Evolutionary conservation across 352 stramenopile genomes (phyloP).

Genomic region (Halophytophthora polymorphica): DNA sequence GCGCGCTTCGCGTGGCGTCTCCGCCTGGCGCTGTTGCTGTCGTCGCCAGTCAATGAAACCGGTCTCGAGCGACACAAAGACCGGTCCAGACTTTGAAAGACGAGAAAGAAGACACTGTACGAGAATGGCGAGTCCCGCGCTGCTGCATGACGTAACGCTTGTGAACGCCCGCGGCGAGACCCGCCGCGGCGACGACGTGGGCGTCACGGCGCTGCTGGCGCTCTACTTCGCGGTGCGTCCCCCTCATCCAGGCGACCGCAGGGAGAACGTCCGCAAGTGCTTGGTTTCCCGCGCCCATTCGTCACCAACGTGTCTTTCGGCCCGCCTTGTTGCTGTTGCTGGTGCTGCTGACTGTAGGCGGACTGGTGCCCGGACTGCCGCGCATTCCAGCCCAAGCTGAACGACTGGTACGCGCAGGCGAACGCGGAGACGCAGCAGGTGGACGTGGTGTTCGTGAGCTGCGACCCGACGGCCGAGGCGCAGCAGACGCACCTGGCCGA

Average conservation of each 20-base stretch:
- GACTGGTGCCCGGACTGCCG: constrained; percentile 81
- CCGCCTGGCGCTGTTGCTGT: too few relatives aligned
- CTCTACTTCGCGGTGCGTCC: constrained; percentile 69
- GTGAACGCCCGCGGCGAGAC: constrained; percentile 54
- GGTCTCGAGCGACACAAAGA: constrained; percentile 5
- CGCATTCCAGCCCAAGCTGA: constrained; percentile 65
- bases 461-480: constrained; percentile 48
- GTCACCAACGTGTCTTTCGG: too few relatives aligned
- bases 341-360: constrained; percentile 34
- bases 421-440: constrained; percentile 42
- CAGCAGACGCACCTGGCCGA: constrained; percentile 55
- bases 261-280: too few relatives aligned
- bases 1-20: too few relatives aligned
- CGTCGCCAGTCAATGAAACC: constrained; percentile 14
- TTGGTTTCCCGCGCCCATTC: too few relatives aligned
- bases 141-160: constrained; percentile 47
- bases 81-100: too few relatives aligned
- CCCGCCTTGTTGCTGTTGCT: background rate
- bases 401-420: constrained; percentile 57
- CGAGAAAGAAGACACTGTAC: too few relatives aligned
- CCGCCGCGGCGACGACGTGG: constrained; percentile 30
- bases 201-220: constrained; percentile 36
- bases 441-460: constrained; percentile 75
- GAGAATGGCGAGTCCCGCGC: too few relatives aligned
- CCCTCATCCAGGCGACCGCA: too few relatives aligned